Evolutionary conservation across 2,329 filamentous ascomycete genomes (phyloP).

Genomic region (Ophiostoma populinum): DNA sequence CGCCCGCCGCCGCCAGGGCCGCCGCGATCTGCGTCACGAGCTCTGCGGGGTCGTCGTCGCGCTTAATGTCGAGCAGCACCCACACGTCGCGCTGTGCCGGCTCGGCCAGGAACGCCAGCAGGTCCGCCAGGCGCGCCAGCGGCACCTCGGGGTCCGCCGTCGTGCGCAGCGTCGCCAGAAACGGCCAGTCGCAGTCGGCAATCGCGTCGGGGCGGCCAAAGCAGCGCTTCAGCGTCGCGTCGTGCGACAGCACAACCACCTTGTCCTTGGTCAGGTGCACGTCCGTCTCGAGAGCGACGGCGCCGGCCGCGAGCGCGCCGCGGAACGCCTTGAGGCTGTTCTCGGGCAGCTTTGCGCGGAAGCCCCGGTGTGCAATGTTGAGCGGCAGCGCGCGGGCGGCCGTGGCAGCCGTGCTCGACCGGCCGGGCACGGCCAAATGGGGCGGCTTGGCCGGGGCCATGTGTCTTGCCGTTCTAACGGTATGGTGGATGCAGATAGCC

Average conservation of each 20-base stretch:
- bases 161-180: conserved; percentile 52
- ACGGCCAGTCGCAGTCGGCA: conserved; percentile 58
- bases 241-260: conserved; percentile 75
- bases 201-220: conserved; percentile 61
- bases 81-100: conserved; percentile 53
- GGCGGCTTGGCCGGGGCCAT: neutral
- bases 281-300: conserved; percentile 77
- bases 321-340: conserved; percentile 53
- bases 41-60: conserved; percentile 48
- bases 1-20: conserved; percentile 34
- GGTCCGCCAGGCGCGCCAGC: conserved; percentile 58
- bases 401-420: too few species aligned
- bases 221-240: conserved; percentile 61
- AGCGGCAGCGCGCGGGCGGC: conserved; percentile 35
- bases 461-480: too few species aligned
- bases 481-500: neutral
- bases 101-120: conserved; percentile 53
- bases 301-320: conserved; percentile 16
- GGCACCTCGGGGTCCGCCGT: conserved; percentile 41
- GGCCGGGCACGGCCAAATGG: neutral
- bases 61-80: conserved; percentile 81
- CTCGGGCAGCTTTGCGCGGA: conserved; percentile 63
- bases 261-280: conserved; percentile 68
- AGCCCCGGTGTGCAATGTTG: conserved; percentile 63
- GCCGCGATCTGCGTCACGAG: conserved; percentile 55